Evolutionary conservation across 2,329 filamentous ascomycete genomes (phyloP), one percentile per base, ranked within the genome.

Genomic region (Hypoxylon sp.): DNA sequence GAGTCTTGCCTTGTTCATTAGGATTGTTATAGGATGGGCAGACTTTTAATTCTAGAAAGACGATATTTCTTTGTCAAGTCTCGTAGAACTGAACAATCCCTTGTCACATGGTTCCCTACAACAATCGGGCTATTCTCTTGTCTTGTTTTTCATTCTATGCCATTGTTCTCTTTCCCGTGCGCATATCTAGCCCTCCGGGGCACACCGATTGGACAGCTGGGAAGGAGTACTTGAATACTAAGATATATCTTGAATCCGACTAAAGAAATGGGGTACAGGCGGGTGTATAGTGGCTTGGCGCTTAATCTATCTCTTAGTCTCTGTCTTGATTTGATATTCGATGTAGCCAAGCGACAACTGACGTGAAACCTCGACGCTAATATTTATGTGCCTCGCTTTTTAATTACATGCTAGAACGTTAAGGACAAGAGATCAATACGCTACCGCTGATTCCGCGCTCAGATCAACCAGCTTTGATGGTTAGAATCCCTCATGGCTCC

Each of bases 1-100:
- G 21, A 35, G 3, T 10, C 17, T 5, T 44, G 44, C 44, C 46
- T 47, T 56, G 53, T 44, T 56, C 51, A 55, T 56, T 56, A n/a
- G 11, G 10, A 62, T 62, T 51, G 52, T 55, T 37, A 13, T 32
- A n/a, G 8, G 15, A 27, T 6, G 10, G 5, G 24, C 11, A 37
- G 8, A 55, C 5, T 13, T 6, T 29, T 2, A 50, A 31, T 21
- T 21, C 10, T 39, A 56, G 10, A 29, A 27, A 19, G 13, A 13
- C 8, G n/a, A 29, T 19, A 13, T 19, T 47, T 4, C 46, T 47
- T 56, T 47, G n/a, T 61, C 37, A 21, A 42, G 1, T 24, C 35
- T 6, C 8, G 11, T 19, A 27, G 17, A 35, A 10, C 5, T n/a
- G 21, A 39, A 37, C 32, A 44, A 56, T 47, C 3, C 27, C 15